phyloP scores from a whole-genome alignment of 106 monocot species.

The Apostasia ramifera region DNA sequence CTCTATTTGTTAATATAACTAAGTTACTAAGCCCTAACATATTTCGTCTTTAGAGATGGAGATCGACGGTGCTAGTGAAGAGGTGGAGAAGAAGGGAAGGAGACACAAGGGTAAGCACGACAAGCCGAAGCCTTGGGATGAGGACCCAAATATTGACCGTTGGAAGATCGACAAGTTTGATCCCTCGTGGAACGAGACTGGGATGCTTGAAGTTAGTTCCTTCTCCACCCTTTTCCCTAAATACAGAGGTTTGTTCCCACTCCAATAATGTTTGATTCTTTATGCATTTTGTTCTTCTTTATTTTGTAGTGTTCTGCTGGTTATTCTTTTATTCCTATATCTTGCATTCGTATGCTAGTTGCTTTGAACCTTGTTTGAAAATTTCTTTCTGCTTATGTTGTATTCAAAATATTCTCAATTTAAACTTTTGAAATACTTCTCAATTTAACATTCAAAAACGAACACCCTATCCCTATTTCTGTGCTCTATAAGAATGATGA shows the following conservation, averaged over 20 bases:
- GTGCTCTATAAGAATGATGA: no score
- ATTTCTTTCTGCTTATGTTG: no score
- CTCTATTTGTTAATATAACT: no score
- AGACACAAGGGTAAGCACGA: constrained; percentile 97
- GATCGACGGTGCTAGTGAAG: not conserved
- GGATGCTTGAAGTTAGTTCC: constrained; percentile 94
- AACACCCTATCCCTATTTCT: no score
- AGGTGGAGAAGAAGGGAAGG: constrained; percentile 12
- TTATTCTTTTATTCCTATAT: no score
- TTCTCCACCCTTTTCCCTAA: constrained; percentile 93
- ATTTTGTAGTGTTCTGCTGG: no score
- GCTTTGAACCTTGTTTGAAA: no score
- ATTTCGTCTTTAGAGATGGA: not conserved
- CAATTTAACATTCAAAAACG: no score
- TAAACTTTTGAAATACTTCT: no score
- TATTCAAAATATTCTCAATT: no score
- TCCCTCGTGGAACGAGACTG: constrained; percentile 85
- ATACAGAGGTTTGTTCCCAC: constrained; percentile 54
- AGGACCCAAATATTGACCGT: constrained; percentile 92
- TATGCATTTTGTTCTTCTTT: not conserved
- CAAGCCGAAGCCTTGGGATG: constrained; percentile 99
- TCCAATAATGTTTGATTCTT: constrained; percentile 1
- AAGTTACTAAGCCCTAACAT: no score
- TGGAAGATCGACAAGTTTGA: constrained; percentile 98
- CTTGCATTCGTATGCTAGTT: no score